These are phyloP conservation scores for Glycyrrhiza uralensis DNA, from an alignment of 306 rosid species.

Conservation along the genomic window DNA sequence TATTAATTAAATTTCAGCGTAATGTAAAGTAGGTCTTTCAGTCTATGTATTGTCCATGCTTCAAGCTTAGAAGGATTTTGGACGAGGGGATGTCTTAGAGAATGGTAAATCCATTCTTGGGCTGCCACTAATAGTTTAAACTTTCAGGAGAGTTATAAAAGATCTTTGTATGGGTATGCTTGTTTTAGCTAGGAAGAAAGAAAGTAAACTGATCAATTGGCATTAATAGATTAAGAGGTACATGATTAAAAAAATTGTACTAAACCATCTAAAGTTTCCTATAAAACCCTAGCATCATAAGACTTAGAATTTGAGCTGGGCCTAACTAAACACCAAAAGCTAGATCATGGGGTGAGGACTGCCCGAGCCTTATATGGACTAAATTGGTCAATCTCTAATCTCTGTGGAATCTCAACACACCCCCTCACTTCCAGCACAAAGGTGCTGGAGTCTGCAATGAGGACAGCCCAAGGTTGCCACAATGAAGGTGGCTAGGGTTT, in stretches of 20 bases:
- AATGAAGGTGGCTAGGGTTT: too few relatives aligned
- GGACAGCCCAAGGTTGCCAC: too few relatives aligned
- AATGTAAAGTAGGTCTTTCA: not conserved
- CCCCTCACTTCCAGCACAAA: too few relatives aligned
- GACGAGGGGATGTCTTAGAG: not conserved
- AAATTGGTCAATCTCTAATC: too few relatives aligned
- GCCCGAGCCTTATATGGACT: too few relatives aligned
- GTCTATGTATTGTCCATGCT: not conserved
- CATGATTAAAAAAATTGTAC: not conserved
- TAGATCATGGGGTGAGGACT: too few relatives aligned
- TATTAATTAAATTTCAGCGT: not conserved
- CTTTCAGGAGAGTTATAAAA: not conserved
- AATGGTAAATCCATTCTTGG: not conserved
- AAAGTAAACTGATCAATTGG: not conserved
- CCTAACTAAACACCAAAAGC: too few relatives aligned
- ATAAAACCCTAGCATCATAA: not conserved
- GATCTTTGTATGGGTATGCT: constrained; percentile 1
- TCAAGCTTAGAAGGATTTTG: constrained; percentile 3
- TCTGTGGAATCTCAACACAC: too few relatives aligned
- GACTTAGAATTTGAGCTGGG: too few relatives aligned
- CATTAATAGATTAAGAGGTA: not conserved
- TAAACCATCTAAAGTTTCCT: not conserved
- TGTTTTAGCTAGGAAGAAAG: not conserved
- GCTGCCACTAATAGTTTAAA: not conserved
- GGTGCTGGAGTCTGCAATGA: too few relatives aligned